Conservation (phyloP, 495 filamentous ascomycete genomes). For the Aspergillus asperescens region DNA sequence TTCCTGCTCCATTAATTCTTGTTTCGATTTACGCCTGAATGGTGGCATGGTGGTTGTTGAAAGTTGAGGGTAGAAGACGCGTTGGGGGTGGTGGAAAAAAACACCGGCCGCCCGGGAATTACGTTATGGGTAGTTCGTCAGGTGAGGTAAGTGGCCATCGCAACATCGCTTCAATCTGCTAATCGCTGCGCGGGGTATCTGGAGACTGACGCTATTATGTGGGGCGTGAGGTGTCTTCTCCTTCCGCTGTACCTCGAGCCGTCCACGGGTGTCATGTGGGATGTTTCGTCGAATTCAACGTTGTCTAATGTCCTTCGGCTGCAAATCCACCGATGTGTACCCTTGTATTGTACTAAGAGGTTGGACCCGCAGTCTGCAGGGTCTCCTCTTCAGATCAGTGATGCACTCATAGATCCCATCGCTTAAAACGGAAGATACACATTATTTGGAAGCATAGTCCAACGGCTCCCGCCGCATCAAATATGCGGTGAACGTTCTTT, state of each 20-base stretch:
- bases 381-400: not conserved
- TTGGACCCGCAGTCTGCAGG: not conserved
- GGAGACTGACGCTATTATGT: not conserved
- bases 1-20: no score
- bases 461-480: not conserved
- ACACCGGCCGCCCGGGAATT: no score
- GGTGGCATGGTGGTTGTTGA: no score
- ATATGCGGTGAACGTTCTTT: not conserved
- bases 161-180: not conserved
- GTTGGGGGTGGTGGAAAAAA: no score
- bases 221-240: not conserved
- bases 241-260: not conserved
- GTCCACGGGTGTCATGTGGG: not conserved
- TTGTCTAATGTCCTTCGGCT: not conserved
- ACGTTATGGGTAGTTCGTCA: no score
- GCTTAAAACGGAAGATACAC: constrained; percentile 10
- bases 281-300: not conserved
- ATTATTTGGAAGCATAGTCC: constrained; percentile 5
- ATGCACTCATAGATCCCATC: not conserved
- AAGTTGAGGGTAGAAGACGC: no score
- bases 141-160: not conserved
- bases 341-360: not conserved
- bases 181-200: not conserved
- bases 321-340: no score
- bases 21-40: no score